These are phyloP conservation scores for Cytidiella melzeri DNA, from an alignment of 768 basidiomycete genomes.

Conservation along the genomic window DNA sequence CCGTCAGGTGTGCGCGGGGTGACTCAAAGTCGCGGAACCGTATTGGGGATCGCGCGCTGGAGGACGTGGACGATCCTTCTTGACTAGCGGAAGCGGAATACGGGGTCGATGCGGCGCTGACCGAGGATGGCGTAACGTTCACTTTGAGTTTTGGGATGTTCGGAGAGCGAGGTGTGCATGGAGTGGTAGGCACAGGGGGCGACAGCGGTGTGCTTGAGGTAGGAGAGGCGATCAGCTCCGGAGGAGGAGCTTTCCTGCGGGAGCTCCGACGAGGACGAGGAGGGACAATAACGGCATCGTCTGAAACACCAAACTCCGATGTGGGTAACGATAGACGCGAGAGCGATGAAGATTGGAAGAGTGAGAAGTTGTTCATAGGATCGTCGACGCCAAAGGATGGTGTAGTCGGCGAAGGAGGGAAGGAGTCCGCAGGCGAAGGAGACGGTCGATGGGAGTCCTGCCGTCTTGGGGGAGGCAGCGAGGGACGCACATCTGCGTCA, in stretches of 20 bases:
- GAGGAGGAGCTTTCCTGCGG: constrained; percentile 13
- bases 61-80: constrained; percentile 13
- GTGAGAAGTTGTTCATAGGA: constrained; percentile 40
- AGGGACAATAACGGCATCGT: constrained; percentile 10
- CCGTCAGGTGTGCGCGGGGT: constrained; percentile 40
- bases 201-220: constrained; percentile 11
- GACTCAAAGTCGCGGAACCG: constrained; percentile 44
- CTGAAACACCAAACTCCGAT: constrained; percentile 18
- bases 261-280: constrained; percentile 22
- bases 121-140: constrained; percentile 2
- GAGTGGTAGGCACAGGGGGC: constrained; percentile 16
- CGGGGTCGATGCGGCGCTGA: background rate
- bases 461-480: constrained; percentile 12
- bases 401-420: constrained; percentile 36
- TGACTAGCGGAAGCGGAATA: constrained; percentile 1
- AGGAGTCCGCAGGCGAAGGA: constrained; percentile 1
- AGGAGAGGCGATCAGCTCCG: constrained; percentile 13
- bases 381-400: constrained; percentile 45
- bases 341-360: background rate
- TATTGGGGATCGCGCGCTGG: constrained; percentile 26
- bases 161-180: constrained; percentile 11
- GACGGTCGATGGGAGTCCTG: background rate
- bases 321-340: constrained; percentile 10
- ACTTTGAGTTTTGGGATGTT: constrained; percentile 12
- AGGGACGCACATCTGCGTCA: constrained; percentile 2